Conservation (phyloP, 176 grass and related monocot species). For the Ensete ventricosum region DNA sequence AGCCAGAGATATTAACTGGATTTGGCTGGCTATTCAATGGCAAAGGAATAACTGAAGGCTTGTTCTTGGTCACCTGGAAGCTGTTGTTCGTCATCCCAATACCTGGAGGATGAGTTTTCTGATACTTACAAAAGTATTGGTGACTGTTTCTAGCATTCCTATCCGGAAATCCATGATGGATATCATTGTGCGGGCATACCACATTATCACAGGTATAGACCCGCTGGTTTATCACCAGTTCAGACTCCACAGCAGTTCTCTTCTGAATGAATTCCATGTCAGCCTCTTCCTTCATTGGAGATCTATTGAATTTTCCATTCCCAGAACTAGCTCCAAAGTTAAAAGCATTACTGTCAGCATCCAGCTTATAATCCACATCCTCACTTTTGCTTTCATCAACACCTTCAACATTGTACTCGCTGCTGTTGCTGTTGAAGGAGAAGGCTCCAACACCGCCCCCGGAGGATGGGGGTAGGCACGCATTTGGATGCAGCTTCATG, state of each 20-base stretch:
- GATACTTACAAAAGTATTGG: background rate
- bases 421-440: slow-evolving; percentile 36
- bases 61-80: slow-evolving; percentile 23
- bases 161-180: background rate
- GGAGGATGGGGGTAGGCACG: slow-evolving; percentile 14
- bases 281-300: slow-evolving; percentile 54
- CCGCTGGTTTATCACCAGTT: slow-evolving; percentile 28
- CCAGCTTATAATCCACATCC: slow-evolving; percentile 19
- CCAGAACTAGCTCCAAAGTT: slow-evolving; percentile 21
- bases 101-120: background rate
- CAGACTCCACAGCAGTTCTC: slow-evolving; percentile 22
- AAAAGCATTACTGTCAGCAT: slow-evolving; percentile 3
- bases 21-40: slow-evolving; percentile 4
- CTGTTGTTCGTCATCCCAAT: slow-evolving; percentile 1
- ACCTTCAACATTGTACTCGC: slow-evolving; percentile 57
- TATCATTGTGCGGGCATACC: background rate
- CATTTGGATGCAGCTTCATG: slow-evolving; percentile 41
- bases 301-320: background rate
- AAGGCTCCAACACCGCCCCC: slow-evolving; percentile 10
- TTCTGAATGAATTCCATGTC: slow-evolving; percentile 40
- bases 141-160: slow-evolving; percentile 6
- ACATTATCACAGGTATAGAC: slow-evolving; percentile 1
- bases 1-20: slow-evolving; percentile 27
- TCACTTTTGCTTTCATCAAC: slow-evolving; percentile 27
- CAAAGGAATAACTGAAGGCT: slow-evolving; percentile 30